Evolutionary conservation across 2,329 filamentous ascomycete species (phyloP), one percentile per base, ranked within the genome.

Genomic region (Reticulascus tulasneorum): DNA sequence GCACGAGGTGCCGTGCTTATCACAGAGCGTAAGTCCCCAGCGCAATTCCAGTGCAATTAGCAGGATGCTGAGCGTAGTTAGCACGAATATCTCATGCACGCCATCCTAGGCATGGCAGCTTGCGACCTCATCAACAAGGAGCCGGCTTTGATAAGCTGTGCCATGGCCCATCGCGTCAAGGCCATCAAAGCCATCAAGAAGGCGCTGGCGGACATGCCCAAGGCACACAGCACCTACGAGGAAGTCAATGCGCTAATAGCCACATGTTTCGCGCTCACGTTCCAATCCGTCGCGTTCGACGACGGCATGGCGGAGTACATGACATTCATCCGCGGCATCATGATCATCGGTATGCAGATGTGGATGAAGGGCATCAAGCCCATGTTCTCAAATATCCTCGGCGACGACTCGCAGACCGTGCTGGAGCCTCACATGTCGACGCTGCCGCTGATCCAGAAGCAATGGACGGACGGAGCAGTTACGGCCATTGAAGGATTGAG

Each of bases 51-150:
- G 12, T n/a, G 13, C 13, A n/a, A 5, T n/a, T 15, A 6, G 10
- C 9, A 12, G n/a, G 12, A 9, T 12, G 7, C 37, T 40, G 9
- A 37, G 23, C 7, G n/a, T n/a, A 4, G 10, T 16, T 38, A 80
- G 71, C 71, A 82, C 46, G 76, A 82, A 37, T 83, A 78, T 40
- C 66, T 84, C 9, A 84, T 86, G 74, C 82, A 86, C 53, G 78
- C 81, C 5, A 79, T 86, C 33, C 69, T 84, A 1, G 80, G 79
- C 10, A 70, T 84, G 41, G 70, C 82, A 2, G 83, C 82, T 21
- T 84, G 81, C 1, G 77, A 85, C 45, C 67, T 86, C 5, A 69
- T 73, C 47, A 59, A 60, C 5, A 56, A 63, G 1, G 75, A 74
- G 39, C 54, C 67, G 2, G 67, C 66, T 40, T 68, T 84, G 13